phyloP scores from a whole-genome alignment of 805 yeast species.

The Candida endomychidarum region DNA sequence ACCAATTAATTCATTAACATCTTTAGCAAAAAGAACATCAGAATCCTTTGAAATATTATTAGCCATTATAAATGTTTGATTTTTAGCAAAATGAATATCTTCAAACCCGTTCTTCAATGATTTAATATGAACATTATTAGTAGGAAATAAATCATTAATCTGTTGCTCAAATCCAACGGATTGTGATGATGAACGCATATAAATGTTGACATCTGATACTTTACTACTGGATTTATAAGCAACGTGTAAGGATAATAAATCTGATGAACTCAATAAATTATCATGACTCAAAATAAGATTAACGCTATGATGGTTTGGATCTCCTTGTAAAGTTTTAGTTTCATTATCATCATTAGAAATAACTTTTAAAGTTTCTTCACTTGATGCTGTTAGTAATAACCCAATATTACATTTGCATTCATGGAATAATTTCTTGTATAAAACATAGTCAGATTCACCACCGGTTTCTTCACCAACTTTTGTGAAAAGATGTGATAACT shows the following conservation, averaged over 20 bases:
- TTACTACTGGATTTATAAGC: slow-evolving; percentile 22
- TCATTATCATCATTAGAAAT: slow-evolving; percentile 9
- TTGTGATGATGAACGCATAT: slow-evolving; percentile 18
- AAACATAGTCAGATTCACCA: slow-evolving; percentile 19
- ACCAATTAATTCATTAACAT: slow-evolving; percentile 23
- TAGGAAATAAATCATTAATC: slow-evolving; percentile 16
- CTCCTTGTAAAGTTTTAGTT: slow-evolving; percentile 13
- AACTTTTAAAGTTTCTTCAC: background rate
- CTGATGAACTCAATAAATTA: slow-evolving; percentile 33
- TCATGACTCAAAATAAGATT: slow-evolving; percentile 32
- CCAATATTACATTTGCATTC: slow-evolving; percentile 32
- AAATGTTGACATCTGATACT: slow-evolving; percentile 20
- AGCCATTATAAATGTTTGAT: slow-evolving; percentile 26
- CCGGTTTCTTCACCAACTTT: slow-evolving; percentile 10
- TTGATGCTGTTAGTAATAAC: slow-evolving; percentile 24
- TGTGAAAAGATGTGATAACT: slow-evolving; percentile 12
- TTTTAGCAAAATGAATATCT: slow-evolving; percentile 11
- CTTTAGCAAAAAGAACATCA: slow-evolving; percentile 11
- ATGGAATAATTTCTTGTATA: slow-evolving; percentile 28
- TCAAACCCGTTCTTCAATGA: slow-evolving; percentile 13
- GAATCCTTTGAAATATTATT: slow-evolving; percentile 18
- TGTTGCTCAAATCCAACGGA: slow-evolving; percentile 19
- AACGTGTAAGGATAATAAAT: slow-evolving; percentile 31
- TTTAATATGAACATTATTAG: slow-evolving; percentile 14
- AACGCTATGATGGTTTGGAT: slow-evolving; percentile 16